Base-by-base conservation (phyloP, 2,329 filamentous ascomycete genomes). In the Orbilia ellipsospora region DNA sequence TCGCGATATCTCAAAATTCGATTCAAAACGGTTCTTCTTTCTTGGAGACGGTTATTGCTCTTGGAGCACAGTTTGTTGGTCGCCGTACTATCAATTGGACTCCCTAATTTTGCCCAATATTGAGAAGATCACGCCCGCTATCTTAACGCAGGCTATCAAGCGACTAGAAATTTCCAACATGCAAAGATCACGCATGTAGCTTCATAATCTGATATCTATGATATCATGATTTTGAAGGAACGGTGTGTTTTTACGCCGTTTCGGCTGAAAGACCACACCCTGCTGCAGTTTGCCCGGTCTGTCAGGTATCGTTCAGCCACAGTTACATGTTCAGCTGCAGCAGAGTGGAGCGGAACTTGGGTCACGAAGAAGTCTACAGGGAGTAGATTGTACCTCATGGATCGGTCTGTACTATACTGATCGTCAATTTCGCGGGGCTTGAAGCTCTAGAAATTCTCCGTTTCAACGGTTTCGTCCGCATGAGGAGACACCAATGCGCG, bases 121-220 rank as follows among this genome's bases (percentile, higher is more conserved):
- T 10, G 8, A 36, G 6, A 36, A 1, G 6, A 36, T 36, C 5
- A 36, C 10, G 31, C 10, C 31, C 31, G 8, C 10, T 7, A 36
- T 36, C 10, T 7, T 36, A 6, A 36, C 2, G 10, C 23, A 23
- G 23, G 10, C 31, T 10, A 36, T 6, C 31, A 36, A 36, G 31
- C 31, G 5, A 7, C 31, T 15, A 55, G 52, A 36, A 55, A 57
- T 20, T 44, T 57, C 54, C 31, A 44, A 16, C 10, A 42, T 12
- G 13, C 13, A 59, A 45, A 12, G 40, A 26, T 36, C 5, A 36
- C 31, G 31, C 31, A 36, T 4, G 44, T 3, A 48, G 15, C 13
- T 50, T 50, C 36, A 40, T 4, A 42, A 79, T 80, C 23, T 23
- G 23, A 23, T 23, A 23, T 23, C 78, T 59, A 68, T 68, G 79